Evolutionary conservation across 768 basidiomycete species (phyloP).

Genomic region (Mycena belliarum): DNA sequence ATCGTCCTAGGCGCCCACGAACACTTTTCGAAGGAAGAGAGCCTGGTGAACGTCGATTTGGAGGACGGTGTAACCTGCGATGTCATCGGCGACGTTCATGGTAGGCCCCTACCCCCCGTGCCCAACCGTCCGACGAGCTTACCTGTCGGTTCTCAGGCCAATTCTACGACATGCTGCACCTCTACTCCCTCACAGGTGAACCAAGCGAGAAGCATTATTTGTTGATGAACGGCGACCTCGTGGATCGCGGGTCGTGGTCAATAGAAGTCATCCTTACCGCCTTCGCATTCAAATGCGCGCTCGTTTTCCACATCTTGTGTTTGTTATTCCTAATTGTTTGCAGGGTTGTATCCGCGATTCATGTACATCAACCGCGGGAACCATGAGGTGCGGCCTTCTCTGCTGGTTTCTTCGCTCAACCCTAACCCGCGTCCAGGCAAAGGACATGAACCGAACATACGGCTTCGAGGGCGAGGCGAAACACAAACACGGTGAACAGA

Average conservation of each 20-base stretch:
- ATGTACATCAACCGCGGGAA: conserved; percentile 91
- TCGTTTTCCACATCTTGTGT: neutral
- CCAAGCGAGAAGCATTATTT: conserved; percentile 85
- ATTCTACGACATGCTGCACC: conserved; percentile 91
- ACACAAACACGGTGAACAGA: conserved; percentile 94
- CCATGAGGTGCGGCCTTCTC: no score
- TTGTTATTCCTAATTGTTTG: conserved; percentile 3
- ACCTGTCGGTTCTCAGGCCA: conserved; percentile 58
- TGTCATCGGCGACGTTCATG: conserved; percentile 96
- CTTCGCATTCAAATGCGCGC: conserved; percentile 91
- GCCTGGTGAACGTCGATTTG: conserved; percentile 74
- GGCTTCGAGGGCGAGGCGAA: conserved; percentile 96
- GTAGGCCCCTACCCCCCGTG: conserved; percentile 27
- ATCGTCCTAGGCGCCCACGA: conserved; percentile 87
- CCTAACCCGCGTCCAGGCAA: conserved; percentile 73
- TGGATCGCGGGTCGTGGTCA: conserved; percentile 96
- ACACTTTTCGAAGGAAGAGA: conserved; percentile 75
- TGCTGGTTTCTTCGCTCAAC: neutral
- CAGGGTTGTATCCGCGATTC: conserved; percentile 87
- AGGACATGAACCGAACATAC: conserved; percentile 95
- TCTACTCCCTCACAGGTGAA: conserved; percentile 81
- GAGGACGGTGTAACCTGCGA: conserved; percentile 82
- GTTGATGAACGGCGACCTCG: conserved; percentile 94
- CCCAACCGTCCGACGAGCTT: neutral
- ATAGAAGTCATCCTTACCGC: conserved; percentile 91